Conservation (phyloP, 2,329 filamentous ascomycete genomes). For the Davidsoniella virescens region DNA sequence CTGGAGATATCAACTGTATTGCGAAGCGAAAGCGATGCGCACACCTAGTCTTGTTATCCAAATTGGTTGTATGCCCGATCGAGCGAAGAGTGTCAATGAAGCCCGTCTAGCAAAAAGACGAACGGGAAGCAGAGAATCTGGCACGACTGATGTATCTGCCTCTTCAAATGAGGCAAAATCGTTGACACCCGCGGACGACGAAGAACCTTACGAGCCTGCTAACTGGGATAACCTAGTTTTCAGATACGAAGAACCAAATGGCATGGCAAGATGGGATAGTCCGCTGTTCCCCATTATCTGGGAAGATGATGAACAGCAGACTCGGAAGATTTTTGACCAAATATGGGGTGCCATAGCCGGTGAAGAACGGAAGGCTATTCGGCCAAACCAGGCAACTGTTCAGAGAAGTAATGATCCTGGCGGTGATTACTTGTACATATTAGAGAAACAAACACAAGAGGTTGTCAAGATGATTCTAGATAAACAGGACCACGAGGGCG, state of each 20-base stretch:
- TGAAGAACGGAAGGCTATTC: constrained; percentile 44
- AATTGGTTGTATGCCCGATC: constrained; percentile 39
- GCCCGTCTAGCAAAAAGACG: constrained; percentile 25
- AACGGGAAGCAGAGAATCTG: background rate
- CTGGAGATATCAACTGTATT: constrained; percentile 73
- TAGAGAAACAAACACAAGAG: constrained; percentile 65
- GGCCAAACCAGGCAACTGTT: constrained; percentile 62
- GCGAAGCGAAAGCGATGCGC: constrained; percentile 64
- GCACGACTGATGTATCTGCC: background rate
- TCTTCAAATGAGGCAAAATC: background rate
- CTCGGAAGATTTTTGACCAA: constrained; percentile 38
- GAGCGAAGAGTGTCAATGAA: constrained; percentile 42
- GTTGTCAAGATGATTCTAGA: constrained; percentile 55
- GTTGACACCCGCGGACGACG: constrained; percentile 14
- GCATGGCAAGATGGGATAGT: constrained; percentile 72
- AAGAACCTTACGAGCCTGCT: constrained; percentile 32
- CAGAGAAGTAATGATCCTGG: constrained; percentile 43
- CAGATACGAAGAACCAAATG: constrained; percentile 72
- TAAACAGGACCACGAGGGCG: constrained; percentile 54
- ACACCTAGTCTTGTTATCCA: constrained; percentile 63
- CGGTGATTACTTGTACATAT: constrained; percentile 61
- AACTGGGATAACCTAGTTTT: constrained; percentile 71
- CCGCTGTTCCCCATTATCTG: constrained; percentile 66
- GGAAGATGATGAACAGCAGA: constrained; percentile 52
- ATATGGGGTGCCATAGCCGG: constrained; percentile 63